Evolutionary conservation across 768 basidiomycete genomes (phyloP).

Genomic region (Neoboletus brunneissimus): DNA sequence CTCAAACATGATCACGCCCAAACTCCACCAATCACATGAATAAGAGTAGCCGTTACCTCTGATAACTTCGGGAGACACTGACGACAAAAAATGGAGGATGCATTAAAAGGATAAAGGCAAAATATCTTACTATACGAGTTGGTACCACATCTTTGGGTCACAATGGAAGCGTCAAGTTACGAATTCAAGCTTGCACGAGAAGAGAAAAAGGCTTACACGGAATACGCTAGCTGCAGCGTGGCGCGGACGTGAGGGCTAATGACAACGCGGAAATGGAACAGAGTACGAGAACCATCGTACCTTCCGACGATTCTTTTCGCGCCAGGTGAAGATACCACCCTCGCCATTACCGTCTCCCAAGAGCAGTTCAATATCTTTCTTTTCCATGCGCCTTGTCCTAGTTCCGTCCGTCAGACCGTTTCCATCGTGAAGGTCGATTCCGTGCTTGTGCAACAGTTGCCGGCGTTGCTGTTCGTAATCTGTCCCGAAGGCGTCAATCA

Average conservation of each 20-base stretch:
- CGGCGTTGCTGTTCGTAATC: conserved; percentile 94
- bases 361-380: conserved; percentile 75
- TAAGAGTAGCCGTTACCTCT: conserved; percentile 90
- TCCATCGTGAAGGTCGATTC: conserved; percentile 88
- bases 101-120: conserved; percentile 25
- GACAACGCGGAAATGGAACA: conserved; percentile 28
- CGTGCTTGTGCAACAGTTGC: conserved; percentile 87
- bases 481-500: conserved; percentile 31
- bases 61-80: conserved; percentile 91
- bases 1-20: conserved; percentile 96
- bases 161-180: conserved; percentile 27
- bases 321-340: conserved; percentile 89
- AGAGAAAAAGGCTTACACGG: conserved; percentile 59
- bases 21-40: conserved; percentile 98
- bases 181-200: conserved; percentile 10
- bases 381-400: conserved; percentile 77
- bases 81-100: conserved; percentile 23
- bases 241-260: conserved; percentile 23
- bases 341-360: conserved; percentile 83
- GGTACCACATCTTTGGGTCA: conserved; percentile 66
- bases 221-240: conserved; percentile 70
- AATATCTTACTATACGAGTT: conserved; percentile 76
- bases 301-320: conserved; percentile 91
- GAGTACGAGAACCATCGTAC: conserved; percentile 43
- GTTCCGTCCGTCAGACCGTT: conserved; percentile 61